Percentiles rank a stretch among this genome's conserved stretches.
phyloP scores from a whole-genome alignment of 2,329 filamentous ascomycete genomes.

The Phialocephala sp. region DNA sequence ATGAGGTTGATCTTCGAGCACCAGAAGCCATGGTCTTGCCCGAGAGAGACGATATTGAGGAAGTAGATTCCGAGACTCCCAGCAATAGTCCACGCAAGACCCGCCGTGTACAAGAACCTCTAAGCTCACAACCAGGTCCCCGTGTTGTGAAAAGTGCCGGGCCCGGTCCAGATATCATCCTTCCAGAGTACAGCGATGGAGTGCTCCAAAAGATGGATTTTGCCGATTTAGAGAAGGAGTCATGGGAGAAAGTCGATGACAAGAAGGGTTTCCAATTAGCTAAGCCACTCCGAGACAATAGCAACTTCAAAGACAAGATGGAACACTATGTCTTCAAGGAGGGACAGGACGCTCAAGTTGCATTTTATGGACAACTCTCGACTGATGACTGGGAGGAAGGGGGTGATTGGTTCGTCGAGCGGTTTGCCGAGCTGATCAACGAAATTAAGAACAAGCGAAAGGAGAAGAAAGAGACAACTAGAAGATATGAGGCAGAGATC shows the following conservation, averaged over 20 bases:
- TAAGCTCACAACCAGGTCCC: background rate
- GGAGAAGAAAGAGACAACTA: constrained; percentile 35
- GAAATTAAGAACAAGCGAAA: constrained; percentile 34
- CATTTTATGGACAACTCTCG: constrained; percentile 35
- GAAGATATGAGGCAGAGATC: constrained; percentile 38
- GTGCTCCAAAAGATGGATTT: constrained; percentile 35
- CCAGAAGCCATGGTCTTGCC: background rate
- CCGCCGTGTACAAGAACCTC: background rate
- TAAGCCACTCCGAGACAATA: constrained; percentile 19
- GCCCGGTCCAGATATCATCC: background rate
- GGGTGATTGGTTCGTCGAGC: constrained; percentile 41
- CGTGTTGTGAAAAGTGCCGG: background rate
- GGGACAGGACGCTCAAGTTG: constrained; percentile 12
- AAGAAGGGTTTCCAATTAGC: constrained; percentile 17
- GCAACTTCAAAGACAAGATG: constrained; percentile 29
- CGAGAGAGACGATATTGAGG: background rate
- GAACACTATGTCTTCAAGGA: constrained; percentile 21
- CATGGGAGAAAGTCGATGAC: constrained; percentile 30
- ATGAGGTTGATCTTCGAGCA: background rate
- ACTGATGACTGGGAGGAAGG: constrained; percentile 42
- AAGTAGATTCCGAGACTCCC: background rate
- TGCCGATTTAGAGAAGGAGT: constrained; percentile 29
- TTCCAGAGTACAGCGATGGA: constrained; percentile 30
- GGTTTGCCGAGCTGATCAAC: constrained; percentile 35
- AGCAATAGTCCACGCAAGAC: constrained; percentile 5